Percentiles rank a stretch among this genome's conserved stretches.
Conservation (phyloP, 768 basidiomycete genomes). For the Pleurotus djamor region DNA sequence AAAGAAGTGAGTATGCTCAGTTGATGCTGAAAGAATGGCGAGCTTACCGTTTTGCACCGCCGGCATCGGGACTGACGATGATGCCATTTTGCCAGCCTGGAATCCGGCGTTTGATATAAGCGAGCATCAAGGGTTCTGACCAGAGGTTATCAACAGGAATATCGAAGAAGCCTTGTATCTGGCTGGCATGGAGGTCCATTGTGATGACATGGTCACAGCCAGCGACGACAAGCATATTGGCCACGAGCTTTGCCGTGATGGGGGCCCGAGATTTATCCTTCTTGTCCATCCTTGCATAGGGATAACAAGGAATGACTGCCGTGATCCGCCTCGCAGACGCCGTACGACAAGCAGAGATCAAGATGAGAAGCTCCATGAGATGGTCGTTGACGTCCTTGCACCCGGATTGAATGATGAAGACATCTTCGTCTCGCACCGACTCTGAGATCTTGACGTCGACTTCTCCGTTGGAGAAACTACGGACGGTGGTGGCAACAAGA, state of each 20-base stretch:
- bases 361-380: slow-evolving; percentile 97
- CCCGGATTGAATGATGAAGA: slow-evolving; percentile 96
- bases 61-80: slow-evolving; percentile 96
- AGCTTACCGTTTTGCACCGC: slow-evolving; percentile 93
- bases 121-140: slow-evolving; percentile 93
- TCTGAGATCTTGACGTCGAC: slow-evolving; percentile 94
- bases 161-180: slow-evolving; percentile 99
- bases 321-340: slow-evolving; percentile 95
- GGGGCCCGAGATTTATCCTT: slow-evolving; percentile 96
- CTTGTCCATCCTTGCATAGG: slow-evolving; percentile 96
- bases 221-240: slow-evolving; percentile 96
- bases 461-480: slow-evolving; percentile 94
- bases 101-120: slow-evolving; percentile 88
- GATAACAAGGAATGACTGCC: slow-evolving; percentile 97
- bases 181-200: slow-evolving; percentile 97
- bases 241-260: slow-evolving; percentile 97
- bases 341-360: slow-evolving; percentile 97
- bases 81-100: slow-evolving; percentile 85
- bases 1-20: slow-evolving; percentile 6
- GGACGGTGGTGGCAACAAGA: slow-evolving; percentile 81
- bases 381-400: slow-evolving; percentile 92
- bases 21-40: slow-evolving; percentile 2
- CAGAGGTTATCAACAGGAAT: slow-evolving; percentile 98
- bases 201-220: slow-evolving; percentile 99
- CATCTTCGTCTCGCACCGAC: slow-evolving; percentile 96